Percentiles rank a stretch among this genome's conserved stretches.
Conservation (phyloP, 768 basidiomycete species). For the Serendipita indica region DNA sequence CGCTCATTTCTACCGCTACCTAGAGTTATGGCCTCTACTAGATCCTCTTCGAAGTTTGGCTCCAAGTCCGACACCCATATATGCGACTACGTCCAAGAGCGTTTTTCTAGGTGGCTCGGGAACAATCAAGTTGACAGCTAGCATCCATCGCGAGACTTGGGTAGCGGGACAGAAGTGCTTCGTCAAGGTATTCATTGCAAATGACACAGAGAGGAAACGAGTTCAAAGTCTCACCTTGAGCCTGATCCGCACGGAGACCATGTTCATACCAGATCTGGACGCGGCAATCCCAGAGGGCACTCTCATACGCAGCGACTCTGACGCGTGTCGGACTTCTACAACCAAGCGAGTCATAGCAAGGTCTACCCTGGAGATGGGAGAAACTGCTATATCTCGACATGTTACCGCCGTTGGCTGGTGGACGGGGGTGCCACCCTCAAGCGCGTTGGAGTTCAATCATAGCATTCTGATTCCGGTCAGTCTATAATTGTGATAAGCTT, state of each 20-base stretch:
- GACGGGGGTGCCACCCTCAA: constrained; percentile 57
- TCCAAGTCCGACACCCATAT: constrained; percentile 43
- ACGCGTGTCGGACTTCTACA: constrained; percentile 49
- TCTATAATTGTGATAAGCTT: constrained; percentile 11
- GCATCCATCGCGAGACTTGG: constrained; percentile 60
- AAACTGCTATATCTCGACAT: constrained; percentile 45
- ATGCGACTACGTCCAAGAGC: constrained; percentile 37
- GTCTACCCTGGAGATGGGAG: constrained; percentile 48
- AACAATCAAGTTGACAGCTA: constrained; percentile 41
- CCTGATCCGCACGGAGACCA: constrained; percentile 48
- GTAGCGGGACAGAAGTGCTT: constrained; percentile 67
- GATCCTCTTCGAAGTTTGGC: constrained; percentile 46
- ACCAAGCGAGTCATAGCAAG: constrained; percentile 50
- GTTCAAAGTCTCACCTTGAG: constrained; percentile 47
- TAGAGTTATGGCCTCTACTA: constrained; percentile 65
- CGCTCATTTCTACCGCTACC: constrained; percentile 78
- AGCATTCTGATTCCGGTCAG: constrained; percentile 62
- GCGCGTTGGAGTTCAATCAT: constrained; percentile 48
- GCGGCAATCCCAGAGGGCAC: constrained; percentile 22
- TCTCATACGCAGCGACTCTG: constrained; percentile 27
- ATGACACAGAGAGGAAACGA: constrained; percentile 42
- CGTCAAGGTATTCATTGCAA: constrained; percentile 48
- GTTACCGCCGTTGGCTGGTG: constrained; percentile 84
- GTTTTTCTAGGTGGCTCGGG: constrained; percentile 51
- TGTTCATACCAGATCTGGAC: constrained; percentile 42